Evolutionary conservation across 2,329 filamentous ascomycete species (phyloP), one percentile per base, ranked within the genome.

Genomic region (Aspergillus costaricaensis): DNA sequence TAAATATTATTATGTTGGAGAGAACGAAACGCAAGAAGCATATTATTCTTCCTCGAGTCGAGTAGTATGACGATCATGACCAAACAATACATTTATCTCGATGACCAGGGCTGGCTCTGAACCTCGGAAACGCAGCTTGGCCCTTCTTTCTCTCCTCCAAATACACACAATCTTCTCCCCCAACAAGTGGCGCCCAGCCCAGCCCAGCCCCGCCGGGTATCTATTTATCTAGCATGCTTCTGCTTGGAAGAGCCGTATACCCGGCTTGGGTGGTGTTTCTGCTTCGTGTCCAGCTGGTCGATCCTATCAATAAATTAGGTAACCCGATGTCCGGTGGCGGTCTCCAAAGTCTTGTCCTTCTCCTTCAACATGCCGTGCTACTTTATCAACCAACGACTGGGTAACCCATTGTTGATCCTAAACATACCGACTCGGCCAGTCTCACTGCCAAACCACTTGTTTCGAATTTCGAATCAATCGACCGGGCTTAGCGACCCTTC

Each of bases 241-340:
- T 38, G 41, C 25, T 15, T 36, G 32, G 32, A 36, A 36, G n/a
- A 44, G 52, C 52, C 52, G 52, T 41, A 55, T 44, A 43, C 38
- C 52, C 52, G 49, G 32, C 27, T 52, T 32, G 49, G 49, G 10
- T n/a, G 48, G 25, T 12, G 39, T 43, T 44, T 44, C 21, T 19
- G 41, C 41, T 44, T 50, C 47, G 51, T 55, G 38, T 55, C 52
- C 52, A 55, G 52, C 52, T 44, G 38, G 52, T 55, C 52, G 38
- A 55, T 55, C 52, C 36, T 14, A 43, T 27, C 52, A 55, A 55
- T 55, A 55, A 43, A 55, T 55, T 44, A 44, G 52, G 52, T 44
- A 55, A 55, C 52, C 52, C n/a, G 38, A 44, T 43, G 38, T 27
- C 21, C 41, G 25, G 52, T 55, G 52, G 52, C 52, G 39, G 38